Evolutionary conservation across 1,284 basidiomycete species (phyloP).

Genomic region (Ganoderma lucidum): DNA sequence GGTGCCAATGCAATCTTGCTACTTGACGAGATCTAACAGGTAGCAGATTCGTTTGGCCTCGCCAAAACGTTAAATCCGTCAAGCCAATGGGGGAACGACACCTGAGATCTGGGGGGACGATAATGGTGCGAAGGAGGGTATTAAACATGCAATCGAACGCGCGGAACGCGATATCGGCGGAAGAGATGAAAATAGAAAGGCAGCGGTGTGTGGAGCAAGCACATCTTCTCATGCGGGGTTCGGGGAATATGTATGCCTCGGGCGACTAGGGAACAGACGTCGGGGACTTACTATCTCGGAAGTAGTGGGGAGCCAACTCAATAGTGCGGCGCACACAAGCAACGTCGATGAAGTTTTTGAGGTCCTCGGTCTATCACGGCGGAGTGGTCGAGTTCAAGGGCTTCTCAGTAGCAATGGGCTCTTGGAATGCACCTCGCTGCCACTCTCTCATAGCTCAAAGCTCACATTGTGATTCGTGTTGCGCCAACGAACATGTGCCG

Average conservation of each 20-base stretch:
- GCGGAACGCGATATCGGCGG: conserved; percentile 1
- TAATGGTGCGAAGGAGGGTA: conserved; percentile 9
- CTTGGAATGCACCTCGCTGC: neutral
- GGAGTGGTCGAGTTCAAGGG: too few species aligned
- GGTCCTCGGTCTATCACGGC: neutral
- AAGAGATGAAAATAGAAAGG: conserved; percentile 25
- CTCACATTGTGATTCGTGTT: neutral
- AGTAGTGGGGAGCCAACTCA: neutral
- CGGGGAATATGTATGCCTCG: conserved; percentile 1
- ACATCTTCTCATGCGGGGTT: conserved; percentile 11
- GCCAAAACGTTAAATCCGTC: neutral
- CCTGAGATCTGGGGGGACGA: conserved; percentile 14
- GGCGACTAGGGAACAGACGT: conserved; percentile 1
- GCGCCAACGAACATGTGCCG: neutral
- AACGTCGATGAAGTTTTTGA: neutral
- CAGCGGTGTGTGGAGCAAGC: neutral
- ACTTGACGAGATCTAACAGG: neutral
- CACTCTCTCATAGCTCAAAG: neutral
- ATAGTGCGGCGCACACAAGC: neutral
- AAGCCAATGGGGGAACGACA: conserved; percentile 11
- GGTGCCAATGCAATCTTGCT: conserved; percentile 17
- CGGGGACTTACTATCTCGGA: conserved; percentile 5
- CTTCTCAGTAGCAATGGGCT: neutral
- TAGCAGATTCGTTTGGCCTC: conserved; percentile 6
- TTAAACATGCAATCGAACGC: conserved; percentile 18